These are phyloP conservation scores for Cercospora sp. DNA, from an alignment of 2,329 filamentous ascomycete genomes.

Conservation along the genomic window DNA sequence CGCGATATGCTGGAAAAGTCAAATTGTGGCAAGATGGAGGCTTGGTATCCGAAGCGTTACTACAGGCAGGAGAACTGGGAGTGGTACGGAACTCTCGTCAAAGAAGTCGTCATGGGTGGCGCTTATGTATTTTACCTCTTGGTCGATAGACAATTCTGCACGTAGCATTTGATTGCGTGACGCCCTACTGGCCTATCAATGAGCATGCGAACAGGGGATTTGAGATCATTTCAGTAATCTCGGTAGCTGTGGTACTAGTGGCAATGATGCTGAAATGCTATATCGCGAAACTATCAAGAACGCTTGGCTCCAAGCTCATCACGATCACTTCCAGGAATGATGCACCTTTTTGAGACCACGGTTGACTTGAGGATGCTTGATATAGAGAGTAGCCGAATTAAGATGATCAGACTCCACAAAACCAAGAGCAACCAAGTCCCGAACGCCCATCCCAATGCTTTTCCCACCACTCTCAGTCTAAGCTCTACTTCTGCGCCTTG, in stretches of 20 bases:
- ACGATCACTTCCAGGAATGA: background rate
- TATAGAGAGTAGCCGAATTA: background rate
- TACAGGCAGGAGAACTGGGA: slow-evolving; percentile 7
- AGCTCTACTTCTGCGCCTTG: background rate
- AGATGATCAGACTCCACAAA: background rate
- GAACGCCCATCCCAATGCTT: background rate
- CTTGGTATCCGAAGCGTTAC: background rate
- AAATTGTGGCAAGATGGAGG: background rate
- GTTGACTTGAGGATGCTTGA: background rate
- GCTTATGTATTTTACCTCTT: slow-evolving; percentile 4
- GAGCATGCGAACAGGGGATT: background rate
- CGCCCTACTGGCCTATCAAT: background rate
- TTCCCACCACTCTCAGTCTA: background rate
- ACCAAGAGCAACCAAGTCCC: background rate
- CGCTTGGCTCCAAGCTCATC: background rate
- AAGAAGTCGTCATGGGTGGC: background rate
- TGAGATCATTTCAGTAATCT: background rate
- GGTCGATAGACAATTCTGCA: background rate
- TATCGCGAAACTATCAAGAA: background rate
- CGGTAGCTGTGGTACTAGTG: background rate
- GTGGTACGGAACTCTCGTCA: background rate
- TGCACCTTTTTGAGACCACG: background rate
- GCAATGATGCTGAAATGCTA: background rate
- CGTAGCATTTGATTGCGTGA: background rate
- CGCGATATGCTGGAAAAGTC: slow-evolving; percentile 3